These are phyloP conservation scores for Dothideomycetes sp. DNA, from an alignment of 2,329 filamentous ascomycete genomes.

Conservation along the genomic window DNA sequence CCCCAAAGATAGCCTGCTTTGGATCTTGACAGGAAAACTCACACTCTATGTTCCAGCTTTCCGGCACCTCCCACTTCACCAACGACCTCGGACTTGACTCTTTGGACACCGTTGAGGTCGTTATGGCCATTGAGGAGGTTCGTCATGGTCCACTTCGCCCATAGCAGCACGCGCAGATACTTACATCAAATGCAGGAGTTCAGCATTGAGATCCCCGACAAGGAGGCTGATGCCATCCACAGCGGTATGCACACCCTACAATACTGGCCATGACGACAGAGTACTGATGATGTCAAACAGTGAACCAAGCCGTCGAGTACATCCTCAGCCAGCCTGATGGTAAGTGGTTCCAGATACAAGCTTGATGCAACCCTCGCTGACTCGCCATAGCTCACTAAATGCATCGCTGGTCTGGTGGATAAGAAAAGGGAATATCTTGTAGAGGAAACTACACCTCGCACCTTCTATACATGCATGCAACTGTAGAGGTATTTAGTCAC, in stretches of 20 bases:
- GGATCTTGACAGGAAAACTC: not conserved
- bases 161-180: slow-evolving; percentile 42
- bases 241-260: slow-evolving; percentile 57
- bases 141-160: slow-evolving; percentile 21
- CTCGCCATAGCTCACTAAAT: slow-evolving; percentile 24
- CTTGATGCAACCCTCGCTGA: slow-evolving; percentile 15
- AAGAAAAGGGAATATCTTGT: slow-evolving; percentile 8
- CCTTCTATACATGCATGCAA: slow-evolving; percentile 3
- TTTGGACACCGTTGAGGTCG: slow-evolving; percentile 96
- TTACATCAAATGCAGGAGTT: slow-evolving; percentile 48
- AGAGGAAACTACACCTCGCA: not conserved
- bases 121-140: slow-evolving; percentile 99
- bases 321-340: slow-evolving; percentile 89
- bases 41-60: slow-evolving; percentile 58
- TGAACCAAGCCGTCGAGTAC: slow-evolving; percentile 91
- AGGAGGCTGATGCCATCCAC: slow-evolving; percentile 90
- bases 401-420: not conserved
- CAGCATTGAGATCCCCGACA: slow-evolving; percentile 96
- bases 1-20: not conserved
- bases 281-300: slow-evolving; percentile 37
- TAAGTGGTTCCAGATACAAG: slow-evolving; percentile 37
- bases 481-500: slow-evolving; percentile 12
- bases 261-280: not conserved
- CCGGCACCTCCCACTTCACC: slow-evolving; percentile 75
- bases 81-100: slow-evolving; percentile 94